Evolutionary conservation across 306 rosid species (phyloP).

Genomic region (Cicer yamashitae): DNA sequence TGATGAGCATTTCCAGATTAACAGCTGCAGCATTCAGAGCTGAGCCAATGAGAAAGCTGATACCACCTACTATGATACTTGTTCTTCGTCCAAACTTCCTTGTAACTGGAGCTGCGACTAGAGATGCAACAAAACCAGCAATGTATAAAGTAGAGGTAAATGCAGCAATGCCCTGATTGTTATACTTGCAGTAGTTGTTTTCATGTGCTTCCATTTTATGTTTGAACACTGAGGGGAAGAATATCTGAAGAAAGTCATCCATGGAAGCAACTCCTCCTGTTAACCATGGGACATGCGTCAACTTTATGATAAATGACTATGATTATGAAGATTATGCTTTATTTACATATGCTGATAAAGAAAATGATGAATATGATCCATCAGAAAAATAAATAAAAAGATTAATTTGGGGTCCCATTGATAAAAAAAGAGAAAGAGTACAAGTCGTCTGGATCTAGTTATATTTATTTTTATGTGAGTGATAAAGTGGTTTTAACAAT

Average conservation of each 20-base stretch:
- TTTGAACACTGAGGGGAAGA: conserved; percentile 70
- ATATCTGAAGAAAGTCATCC: conserved; percentile 75
- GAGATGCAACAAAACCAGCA: conserved; percentile 80
- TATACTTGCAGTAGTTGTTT: conserved; percentile 88
- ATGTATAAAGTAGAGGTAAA: conserved; percentile 86
- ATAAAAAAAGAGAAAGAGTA: not conserved
- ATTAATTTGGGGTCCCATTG: not conserved
- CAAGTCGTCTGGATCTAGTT: not conserved
- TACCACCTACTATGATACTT: conserved; percentile 77
- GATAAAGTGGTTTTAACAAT: not conserved
- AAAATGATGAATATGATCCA: conserved; percentile 2
- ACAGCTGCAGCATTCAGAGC: conserved; percentile 68
- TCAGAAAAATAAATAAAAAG: not conserved
- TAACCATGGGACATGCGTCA: conserved; percentile 23
- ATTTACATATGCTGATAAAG: not conserved
- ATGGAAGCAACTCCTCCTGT: conserved; percentile 94
- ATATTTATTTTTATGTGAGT: not conserved
- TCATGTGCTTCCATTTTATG: conserved; percentile 73
- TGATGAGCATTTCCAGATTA: conserved; percentile 72
- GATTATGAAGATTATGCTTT: not conserved
- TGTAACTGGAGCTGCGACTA: conserved; percentile 80
- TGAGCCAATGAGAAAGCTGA: conserved; percentile 75
- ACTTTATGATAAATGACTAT: not conserved
- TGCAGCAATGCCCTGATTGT: conserved; percentile 83
- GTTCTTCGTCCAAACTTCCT: conserved; percentile 70